Percentiles rank a stretch among this genome's conserved stretches.
Conservation (phyloP, 225 moss, liverwort and hornwort genomes). For the Bryum argenteum region DNA sequence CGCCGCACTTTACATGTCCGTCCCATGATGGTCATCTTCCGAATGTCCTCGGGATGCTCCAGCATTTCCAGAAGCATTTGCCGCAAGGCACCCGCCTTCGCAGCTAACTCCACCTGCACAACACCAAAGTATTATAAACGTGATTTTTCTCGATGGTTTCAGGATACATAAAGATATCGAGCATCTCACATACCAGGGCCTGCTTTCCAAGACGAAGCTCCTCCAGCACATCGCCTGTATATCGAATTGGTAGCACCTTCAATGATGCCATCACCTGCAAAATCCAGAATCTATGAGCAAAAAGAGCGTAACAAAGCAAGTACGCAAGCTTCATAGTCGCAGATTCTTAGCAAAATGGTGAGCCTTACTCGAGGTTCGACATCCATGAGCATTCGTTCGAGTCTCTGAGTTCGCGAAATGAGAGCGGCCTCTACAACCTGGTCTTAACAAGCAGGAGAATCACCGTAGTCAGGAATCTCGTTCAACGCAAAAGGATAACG, state of each 20-base stretch:
- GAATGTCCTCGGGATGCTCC: conserved; percentile 89
- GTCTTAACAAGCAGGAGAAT: conserved; percentile 38
- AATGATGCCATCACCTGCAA: conserved; percentile 65
- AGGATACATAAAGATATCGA: background rate
- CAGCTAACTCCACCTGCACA: conserved; percentile 86
- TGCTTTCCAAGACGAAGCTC: conserved; percentile 96
- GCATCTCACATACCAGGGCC: conserved; percentile 60
- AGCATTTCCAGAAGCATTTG: conserved; percentile 96
- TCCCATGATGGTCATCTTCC: conserved; percentile 95
- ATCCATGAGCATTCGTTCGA: conserved; percentile 86
- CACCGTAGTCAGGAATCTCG: conserved; percentile 30
- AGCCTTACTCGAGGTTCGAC: conserved; percentile 87
- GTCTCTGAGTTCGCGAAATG: conserved; percentile 82
- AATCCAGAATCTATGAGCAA: conserved; percentile 3
- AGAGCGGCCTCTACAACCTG: conserved; percentile 97
- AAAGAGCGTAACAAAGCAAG: background rate
- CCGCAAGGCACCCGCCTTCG: conserved; percentile 92
- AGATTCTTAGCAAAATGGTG: conserved; percentile 5
- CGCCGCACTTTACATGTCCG: conserved; percentile 58
- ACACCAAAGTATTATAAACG: background rate
- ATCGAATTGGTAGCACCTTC: conserved; percentile 83
- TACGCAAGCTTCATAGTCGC: too few relatives aligned
- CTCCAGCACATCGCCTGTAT: conserved; percentile 91
- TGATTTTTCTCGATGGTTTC: too few relatives aligned
- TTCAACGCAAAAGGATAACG: background rate